Evolutionary conservation across 306 rosid species (phyloP).

Genomic region (barrel medic (Medicago truncatula)): MtrunA17r5.0-ANR NC_053044.1:42430501-42431000

Average conservation of each 20-base stretch:
- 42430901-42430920: slow-evolving; percentile 17
- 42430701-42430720: slow-evolving; percentile 62
- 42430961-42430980: slow-evolving; percentile 25
- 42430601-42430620: slow-evolving; percentile 70
- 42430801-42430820: slow-evolving; percentile 25
- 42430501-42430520: slow-evolving; percentile 67
- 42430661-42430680: slow-evolving; percentile 69
- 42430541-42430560: slow-evolving; percentile 75
- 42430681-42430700: slow-evolving; percentile 63
- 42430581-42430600: slow-evolving; percentile 62
- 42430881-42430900: slow-evolving; percentile 29
- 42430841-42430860: not conserved
- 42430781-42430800: not conserved
- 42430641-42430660: slow-evolving; percentile 57
- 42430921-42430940: slow-evolving; percentile 25
- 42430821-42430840: slow-evolving; percentile 6
- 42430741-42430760: slow-evolving; percentile 55
- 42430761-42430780: slow-evolving; percentile 60
- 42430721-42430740: slow-evolving; percentile 50
- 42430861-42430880: slow-evolving; percentile 27
- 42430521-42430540: slow-evolving; percentile 71
- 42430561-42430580: slow-evolving; percentile 62
- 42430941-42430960: slow-evolving; percentile 24
- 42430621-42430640: slow-evolving; percentile 66
- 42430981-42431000: slow-evolving; percentile 21